phyloP scores from a whole-genome alignment of 1,139 yeast genomes.

The Candida albicans region DNA sequence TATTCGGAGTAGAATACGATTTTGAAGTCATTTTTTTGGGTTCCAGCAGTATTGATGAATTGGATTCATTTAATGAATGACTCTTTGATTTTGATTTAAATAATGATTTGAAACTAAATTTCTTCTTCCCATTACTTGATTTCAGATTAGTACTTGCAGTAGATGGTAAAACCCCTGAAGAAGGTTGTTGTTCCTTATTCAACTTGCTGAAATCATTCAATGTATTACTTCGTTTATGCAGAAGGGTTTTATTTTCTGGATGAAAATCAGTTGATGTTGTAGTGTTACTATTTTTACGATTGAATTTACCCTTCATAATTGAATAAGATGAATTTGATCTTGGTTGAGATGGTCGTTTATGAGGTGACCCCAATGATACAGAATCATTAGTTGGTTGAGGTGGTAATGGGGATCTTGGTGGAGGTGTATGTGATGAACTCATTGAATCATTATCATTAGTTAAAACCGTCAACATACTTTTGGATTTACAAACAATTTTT shows the following conservation, averaged over 20 bases:
- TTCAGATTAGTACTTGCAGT: constrained; percentile 9
- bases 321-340: constrained; percentile 34
- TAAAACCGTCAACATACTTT: constrained; percentile 12
- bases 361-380: constrained; percentile 12
- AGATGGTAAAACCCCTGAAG: constrained; percentile 2
- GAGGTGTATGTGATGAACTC: constrained; percentile 1
- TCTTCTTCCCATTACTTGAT: constrained; percentile 23
- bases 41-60: constrained; percentile 3
- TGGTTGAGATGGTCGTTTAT: constrained; percentile 26
- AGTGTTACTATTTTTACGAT: not conserved
- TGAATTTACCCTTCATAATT: constrained; percentile 16
- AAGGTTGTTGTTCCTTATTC: not conserved
- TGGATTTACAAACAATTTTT: constrained; percentile 8
- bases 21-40: constrained; percentile 22
- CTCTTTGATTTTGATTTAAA: constrained; percentile 37
- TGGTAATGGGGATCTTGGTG: constrained; percentile 10
- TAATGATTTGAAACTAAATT: constrained; percentile 41
- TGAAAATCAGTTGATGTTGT: not conserved
- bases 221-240: constrained; percentile 29
- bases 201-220: constrained; percentile 15
- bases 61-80: constrained; percentile 22
- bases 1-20: constrained; percentile 33
- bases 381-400: not conserved
- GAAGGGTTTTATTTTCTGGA: not conserved
- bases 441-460: constrained; percentile 2